Evolutionary conservation across 108 stramenopile genomes (phyloP), one percentile per base, ranked within the genome.

Genomic region (Phaeodactylum tricornutum): DNA sequence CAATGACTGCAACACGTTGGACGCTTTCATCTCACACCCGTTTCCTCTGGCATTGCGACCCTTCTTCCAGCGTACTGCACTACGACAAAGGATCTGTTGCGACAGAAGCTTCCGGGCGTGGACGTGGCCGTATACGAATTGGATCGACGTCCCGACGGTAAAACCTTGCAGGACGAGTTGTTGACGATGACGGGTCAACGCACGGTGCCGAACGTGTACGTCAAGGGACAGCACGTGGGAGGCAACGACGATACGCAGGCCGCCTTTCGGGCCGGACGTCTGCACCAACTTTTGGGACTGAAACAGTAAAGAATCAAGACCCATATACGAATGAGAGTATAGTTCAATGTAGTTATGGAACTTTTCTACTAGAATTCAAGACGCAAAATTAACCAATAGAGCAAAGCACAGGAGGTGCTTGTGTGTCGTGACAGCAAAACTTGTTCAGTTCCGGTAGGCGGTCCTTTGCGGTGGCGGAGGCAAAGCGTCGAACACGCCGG

Each of bases 121-220:
- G 66, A 74, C 23, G 42, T 59, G 24, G 33, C 62, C 11, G 43
- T 75, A 2, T 48, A 67, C 23, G 88, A 85, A 45, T 47, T 86
- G 36, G 79, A 90, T 53, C 27, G 60, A 20, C 55, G 78, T 50
- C 44, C 51, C 12, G 70, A 87, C 29, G 92, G 92, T 22, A 30
- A 17, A 14, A 69, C 35, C 2, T 56, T 84, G 23, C 77, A 77
- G 42, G 28, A 9, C 1, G 71, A 22, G 3, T 56, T 84, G 45
- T 14, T 45, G 15, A 11, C 30, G 3, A 31, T 63, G 43, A 77
- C 75, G 19, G 67, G 67, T 0, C 83, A 84, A 42, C 45, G 62
- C 17, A 73, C 77, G 0, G 75, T 84, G 1, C 83, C 83, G 1
- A 84, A 76, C 59, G 74, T 84, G 5, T 84, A 74, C 54, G 66